These are phyloP conservation scores for Cucurbita pepo DNA, from an alignment of 306 rosid genomes.

Conservation along the genomic window DNA sequence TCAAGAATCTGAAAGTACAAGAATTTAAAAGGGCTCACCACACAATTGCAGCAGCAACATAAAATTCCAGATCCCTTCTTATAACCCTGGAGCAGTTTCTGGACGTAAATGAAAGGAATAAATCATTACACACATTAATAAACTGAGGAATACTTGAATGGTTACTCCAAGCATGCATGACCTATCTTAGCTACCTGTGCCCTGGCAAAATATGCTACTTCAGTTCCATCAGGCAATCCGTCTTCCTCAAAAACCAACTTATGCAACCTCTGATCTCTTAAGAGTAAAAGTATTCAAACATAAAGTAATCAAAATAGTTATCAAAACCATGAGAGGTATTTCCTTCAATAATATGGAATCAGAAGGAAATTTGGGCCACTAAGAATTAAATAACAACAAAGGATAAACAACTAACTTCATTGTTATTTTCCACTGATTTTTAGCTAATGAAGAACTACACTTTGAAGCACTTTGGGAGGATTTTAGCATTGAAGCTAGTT, in stretches of 20 bases:
- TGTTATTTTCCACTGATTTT: conserved; percentile 67
- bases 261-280: conserved; percentile 71
- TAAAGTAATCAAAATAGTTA: neutral
- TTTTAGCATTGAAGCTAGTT: conserved; percentile 39
- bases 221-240: conserved; percentile 95
- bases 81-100: conserved; percentile 94
- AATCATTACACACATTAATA: conserved; percentile 7
- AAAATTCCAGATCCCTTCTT: conserved; percentile 76
- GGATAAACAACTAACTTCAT: conserved; percentile 16
- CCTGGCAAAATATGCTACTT: conserved; percentile 89
- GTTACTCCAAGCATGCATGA: conserved; percentile 8
- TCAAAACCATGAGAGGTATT: neutral
- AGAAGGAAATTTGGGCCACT: conserved; percentile 3
- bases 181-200: conserved; percentile 59
- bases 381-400: neutral
- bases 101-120: conserved; percentile 15
- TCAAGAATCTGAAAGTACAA: conserved; percentile 12
- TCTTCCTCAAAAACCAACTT: conserved; percentile 84
- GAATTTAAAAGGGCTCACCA: conserved; percentile 30
- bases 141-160: neutral
- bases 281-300: conserved; percentile 9
- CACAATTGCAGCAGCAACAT: conserved; percentile 78
- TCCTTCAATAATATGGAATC: neutral
- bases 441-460: conserved; percentile 33
- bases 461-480: conserved; percentile 28